Evolutionary conservation across 73 alveolate genomes (phyloP).

Genomic region (Breviolum minutum): DNA sequence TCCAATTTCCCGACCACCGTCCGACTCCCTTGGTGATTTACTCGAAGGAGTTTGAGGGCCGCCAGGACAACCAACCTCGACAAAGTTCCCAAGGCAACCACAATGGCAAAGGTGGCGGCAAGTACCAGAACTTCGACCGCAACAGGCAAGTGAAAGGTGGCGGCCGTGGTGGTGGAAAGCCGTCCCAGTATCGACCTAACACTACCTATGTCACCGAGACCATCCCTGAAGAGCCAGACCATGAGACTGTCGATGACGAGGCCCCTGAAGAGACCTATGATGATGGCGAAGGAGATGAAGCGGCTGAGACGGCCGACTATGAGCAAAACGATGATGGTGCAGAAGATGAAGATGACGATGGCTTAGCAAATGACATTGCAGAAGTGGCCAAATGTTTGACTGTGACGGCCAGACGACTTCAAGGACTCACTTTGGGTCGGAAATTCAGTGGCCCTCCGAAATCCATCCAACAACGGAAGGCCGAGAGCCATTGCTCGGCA

Average conservation of each 20-base stretch:
- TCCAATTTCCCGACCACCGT: neutral
- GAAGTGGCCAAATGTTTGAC: neutral
- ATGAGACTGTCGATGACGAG: neutral
- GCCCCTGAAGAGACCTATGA: neutral
- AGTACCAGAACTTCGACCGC: neutral
- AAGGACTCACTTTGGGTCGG: neutral
- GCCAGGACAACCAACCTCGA: neutral
- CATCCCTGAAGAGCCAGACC: neutral
- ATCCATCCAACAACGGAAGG: neutral
- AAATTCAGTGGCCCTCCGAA: constrained; percentile 7
- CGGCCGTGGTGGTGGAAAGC: neutral
- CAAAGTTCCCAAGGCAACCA: neutral
- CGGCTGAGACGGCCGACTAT: neutral
- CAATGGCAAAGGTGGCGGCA: neutral
- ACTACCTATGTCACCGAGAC: neutral
- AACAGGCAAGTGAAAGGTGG: neutral
- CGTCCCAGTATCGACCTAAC: neutral
- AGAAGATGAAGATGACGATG: neutral
- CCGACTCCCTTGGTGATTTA: neutral
- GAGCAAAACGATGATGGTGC: neutral
- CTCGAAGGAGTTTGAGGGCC: neutral
- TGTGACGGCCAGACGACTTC: neutral
- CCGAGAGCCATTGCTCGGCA: neutral
- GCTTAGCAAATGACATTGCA: neutral
- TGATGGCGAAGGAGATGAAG: neutral